Evolutionary conservation across 805 yeast species (phyloP), one percentile per base, ranked within the genome.

Genomic region (Metschnikowia orientalis): DNA sequence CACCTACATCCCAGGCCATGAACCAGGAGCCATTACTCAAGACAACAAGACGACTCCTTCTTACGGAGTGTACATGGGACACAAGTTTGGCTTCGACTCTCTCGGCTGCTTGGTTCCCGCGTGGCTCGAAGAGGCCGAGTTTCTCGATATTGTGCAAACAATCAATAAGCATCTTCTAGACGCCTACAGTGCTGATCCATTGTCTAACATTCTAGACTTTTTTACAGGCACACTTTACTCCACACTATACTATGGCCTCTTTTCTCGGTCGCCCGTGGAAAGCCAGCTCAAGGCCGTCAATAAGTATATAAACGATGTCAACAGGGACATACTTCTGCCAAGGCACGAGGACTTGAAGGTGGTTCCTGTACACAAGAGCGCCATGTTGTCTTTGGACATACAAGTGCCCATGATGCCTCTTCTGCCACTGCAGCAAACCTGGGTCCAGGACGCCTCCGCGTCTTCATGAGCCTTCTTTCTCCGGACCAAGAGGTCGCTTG

Each of bases 341-440:
- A 23, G 58, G 55, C 8, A 47, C 74, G 10, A 24, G 5, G 33
- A 34, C 11, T 18, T 46, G 9, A 44, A 47, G 18, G 39, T 81
- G 7, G 63, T 80, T 1, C 63, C 73, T 4, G 83, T 83, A 1
- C 47, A 70, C 30, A 50, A 63, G 32, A 61, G 73, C 18, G 86
- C 77, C 1, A 79, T 69, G 50, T 53, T 79, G 5, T 73, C 81
- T 53, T 53, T 74, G 43, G 85, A 79, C 49, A 66, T 76, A 40
- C 68, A 71, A 42, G 57, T 78, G 3, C 77, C 79, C 1, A 57
- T 44, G 12, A n/a, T n/a, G n/a, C n/a, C n/a, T n/a, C n/a, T n/a
- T n/a, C n/a, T n/a, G n/a, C n/a, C n/a, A n/a, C n/a, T n/a, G n/a
- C n/a, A n/a, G n/a, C n/a, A n/a, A n/a, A n/a, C n/a, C n/a, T n/a